Evolutionary conservation across 2,329 filamentous ascomycete genomes (phyloP).

Genomic region (Pseudogymnoascus pannorum): DNA sequence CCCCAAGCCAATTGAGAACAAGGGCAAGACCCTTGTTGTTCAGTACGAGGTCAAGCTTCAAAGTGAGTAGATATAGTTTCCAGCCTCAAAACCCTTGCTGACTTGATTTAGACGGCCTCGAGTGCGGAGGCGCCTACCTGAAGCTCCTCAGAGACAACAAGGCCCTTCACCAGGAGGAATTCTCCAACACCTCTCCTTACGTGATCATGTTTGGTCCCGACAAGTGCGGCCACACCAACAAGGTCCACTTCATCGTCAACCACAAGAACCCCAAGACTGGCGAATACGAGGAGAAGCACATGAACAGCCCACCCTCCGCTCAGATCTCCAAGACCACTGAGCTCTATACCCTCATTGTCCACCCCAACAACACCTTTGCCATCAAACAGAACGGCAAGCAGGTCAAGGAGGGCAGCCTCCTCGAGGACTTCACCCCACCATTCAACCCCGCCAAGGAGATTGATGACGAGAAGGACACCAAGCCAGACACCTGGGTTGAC

Average conservation of each 20-base stretch:
- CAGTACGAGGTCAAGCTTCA: conserved; percentile 99
- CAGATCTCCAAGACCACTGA: conserved; percentile 86
- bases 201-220: conserved; percentile 99
- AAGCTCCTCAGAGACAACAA: conserved; percentile 98
- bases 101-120: conserved; percentile 65
- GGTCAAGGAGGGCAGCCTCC: conserved; percentile 80
- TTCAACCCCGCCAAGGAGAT: conserved; percentile 95
- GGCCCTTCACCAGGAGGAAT: conserved; percentile 93
- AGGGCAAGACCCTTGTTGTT: conserved; percentile 91
- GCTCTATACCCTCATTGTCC: conserved; percentile 94
- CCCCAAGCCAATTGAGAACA: conserved; percentile 92
- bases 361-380: conserved; percentile 90
- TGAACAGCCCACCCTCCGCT: conserved; percentile 73
- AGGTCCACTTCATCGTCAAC: conserved; percentile 98
- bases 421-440: conserved; percentile 88
- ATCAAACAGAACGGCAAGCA: conserved; percentile 87
- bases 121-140: conserved; percentile 97
- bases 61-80: conserved; percentile 52
- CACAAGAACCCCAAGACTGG: conserved; percentile 99
- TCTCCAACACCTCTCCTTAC: conserved; percentile 94
- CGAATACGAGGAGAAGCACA: conserved; percentile 99
- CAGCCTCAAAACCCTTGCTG: conserved; percentile 25
- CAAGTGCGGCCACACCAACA: conserved; percentile 99
- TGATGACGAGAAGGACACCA: conserved; percentile 85
- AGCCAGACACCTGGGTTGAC: conserved; percentile 95